Evolutionary conservation across 306 rosid genomes (phyloP).

Genomic region (Vigna hirtella): DNA sequence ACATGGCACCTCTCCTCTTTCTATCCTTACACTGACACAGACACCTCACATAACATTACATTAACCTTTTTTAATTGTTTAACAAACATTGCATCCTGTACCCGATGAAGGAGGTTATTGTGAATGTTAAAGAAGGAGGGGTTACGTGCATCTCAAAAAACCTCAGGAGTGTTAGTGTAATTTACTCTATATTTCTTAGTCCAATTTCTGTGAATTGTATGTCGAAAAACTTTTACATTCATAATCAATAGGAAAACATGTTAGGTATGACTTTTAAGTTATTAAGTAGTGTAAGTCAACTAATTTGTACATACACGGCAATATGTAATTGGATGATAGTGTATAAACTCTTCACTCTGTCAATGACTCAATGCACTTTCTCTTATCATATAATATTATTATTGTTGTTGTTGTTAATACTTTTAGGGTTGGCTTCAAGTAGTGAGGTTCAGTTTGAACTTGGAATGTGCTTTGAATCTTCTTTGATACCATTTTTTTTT

Average conservation of each 20-base stretch:
- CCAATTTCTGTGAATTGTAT: not conserved
- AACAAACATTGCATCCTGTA: too few species aligned
- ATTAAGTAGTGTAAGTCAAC: not conserved
- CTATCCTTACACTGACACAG: too few species aligned
- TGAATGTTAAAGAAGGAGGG: too few species aligned
- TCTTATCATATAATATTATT: not conserved
- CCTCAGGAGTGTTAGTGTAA: too few species aligned
- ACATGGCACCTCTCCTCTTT: too few species aligned
- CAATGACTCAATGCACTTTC: not conserved
- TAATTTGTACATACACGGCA: too few species aligned
- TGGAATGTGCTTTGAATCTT: not conserved
- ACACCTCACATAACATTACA: too few species aligned
- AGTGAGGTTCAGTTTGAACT: conserved; percentile 1
- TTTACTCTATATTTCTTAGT: not conserved
- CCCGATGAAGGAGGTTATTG: too few species aligned
- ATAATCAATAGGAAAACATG: not conserved
- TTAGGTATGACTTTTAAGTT: not conserved
- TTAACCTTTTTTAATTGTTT: too few species aligned
- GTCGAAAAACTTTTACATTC: not conserved
- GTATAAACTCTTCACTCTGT: not conserved
- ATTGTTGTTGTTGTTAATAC: not conserved
- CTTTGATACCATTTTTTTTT: conserved; percentile 31
- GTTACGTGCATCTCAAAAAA: too few species aligned
- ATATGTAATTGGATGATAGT: not conserved
- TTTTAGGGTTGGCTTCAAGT: conserved; percentile 1